Evolutionary conservation across 2,329 filamentous ascomycete species (phyloP).

Genomic region (Nothopassalora personata): DNA sequence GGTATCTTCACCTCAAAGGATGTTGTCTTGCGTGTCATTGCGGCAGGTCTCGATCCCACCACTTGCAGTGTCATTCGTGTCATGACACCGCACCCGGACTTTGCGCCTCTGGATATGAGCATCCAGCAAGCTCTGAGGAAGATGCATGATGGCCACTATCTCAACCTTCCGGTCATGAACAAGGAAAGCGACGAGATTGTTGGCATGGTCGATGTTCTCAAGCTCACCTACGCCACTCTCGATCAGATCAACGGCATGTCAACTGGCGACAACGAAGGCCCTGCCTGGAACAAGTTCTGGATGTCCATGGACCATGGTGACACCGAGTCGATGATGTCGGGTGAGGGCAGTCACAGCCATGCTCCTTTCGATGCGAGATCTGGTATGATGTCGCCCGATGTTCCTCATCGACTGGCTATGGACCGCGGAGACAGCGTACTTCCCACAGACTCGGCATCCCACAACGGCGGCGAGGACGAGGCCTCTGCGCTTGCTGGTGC

Average conservation of each 20-base stretch:
- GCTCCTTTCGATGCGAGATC: conserved; percentile 65
- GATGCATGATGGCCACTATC: conserved; percentile 99
- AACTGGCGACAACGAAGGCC: conserved; percentile 81
- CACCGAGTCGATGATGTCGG: conserved; percentile 93
- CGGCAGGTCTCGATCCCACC: conserved; percentile 84
- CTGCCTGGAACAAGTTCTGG: conserved; percentile 99
- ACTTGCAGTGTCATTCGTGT: conserved; percentile 97
- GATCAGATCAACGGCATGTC: conserved; percentile 94
- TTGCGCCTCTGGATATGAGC: conserved; percentile 97
- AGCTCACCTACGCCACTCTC: conserved; percentile 94
- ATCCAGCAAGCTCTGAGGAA: conserved; percentile 96
- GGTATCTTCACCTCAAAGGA: conserved; percentile 99
- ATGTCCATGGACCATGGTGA: conserved; percentile 89
- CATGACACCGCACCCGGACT: conserved; percentile 98
- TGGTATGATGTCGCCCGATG: conserved; percentile 70
- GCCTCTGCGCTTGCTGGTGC: conserved; percentile 60
- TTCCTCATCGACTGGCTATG: conserved; percentile 50
- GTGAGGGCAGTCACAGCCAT: conserved; percentile 63
- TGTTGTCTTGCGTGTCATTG: conserved; percentile 95
- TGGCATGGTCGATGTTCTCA: conserved; percentile 98
- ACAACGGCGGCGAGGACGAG: conserved; percentile 69
- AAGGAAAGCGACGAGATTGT: conserved; percentile 86
- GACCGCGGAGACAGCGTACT: conserved; percentile 80
- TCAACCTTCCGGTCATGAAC: conserved; percentile 98
- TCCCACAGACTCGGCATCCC: conserved; percentile 90